Percentiles rank a stretch among this genome's conserved stretches.
phyloP scores from a whole-genome alignment of 768 basidiomycete species.

The Leucocoprinus sp. region DNA sequence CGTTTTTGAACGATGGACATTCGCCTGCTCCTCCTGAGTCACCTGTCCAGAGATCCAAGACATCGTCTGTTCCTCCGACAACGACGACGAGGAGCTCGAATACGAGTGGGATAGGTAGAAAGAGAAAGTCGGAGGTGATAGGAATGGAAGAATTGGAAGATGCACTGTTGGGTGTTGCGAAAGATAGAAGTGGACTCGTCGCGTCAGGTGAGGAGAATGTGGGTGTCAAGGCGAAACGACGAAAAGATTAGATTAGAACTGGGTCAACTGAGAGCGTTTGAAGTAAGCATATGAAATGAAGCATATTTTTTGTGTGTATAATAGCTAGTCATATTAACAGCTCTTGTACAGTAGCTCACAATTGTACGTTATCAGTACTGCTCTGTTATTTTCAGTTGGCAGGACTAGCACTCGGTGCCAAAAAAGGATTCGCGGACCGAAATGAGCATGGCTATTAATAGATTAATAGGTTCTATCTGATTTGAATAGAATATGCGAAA shows the following conservation, averaged over 20 bases:
- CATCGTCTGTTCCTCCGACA: slow-evolving; percentile 12
- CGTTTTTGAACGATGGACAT: slow-evolving; percentile 23
- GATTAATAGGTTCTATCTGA: no score
- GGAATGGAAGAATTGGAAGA: slow-evolving; percentile 17
- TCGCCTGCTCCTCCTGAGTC: slow-evolving; percentile 18
- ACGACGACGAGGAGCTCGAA: slow-evolving; percentile 4
- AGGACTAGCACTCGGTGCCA: no score
- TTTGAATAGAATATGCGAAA: no score
- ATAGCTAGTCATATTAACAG: no score
- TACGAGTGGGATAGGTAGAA: slow-evolving; percentile 9
- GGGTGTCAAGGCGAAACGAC: not conserved
- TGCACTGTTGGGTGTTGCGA: not conserved
- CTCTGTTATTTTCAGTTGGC: no score
- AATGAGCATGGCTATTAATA: no score
- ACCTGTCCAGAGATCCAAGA: slow-evolving; percentile 19
- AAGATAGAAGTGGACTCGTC: not conserved
- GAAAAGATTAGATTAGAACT: not conserved
- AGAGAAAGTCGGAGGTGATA: slow-evolving; percentile 31
- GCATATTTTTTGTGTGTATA: not conserved
- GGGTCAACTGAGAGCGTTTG: not conserved
- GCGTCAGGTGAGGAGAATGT: not conserved
- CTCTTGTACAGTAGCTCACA: no score
- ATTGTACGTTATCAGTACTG: no score
- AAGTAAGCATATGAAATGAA: not conserved
- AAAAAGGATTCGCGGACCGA: no score